Base-by-base conservation (phyloP, 164 flowering plant genomes). In the Paratinospora sagittata region DNA sequence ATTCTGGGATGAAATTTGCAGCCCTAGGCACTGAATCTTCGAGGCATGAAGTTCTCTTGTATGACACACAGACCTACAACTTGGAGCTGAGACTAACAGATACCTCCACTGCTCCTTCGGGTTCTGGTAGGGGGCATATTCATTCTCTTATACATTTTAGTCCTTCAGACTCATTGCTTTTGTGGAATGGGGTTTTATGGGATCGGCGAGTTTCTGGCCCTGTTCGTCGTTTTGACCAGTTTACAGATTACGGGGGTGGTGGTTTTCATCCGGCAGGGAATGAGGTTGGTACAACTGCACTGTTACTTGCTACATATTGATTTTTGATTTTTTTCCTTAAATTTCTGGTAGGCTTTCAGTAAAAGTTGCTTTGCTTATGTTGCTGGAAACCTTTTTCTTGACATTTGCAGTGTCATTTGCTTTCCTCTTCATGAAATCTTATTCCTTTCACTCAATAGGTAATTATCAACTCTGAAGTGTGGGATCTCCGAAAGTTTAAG, bases 251-350 rank as follows among this genome's bases (percentile, higher is more conserved):
- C 68, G 99, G 99, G 0, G 99, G 99, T 23, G 99, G 99, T 13
- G 98, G 98, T 58, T 96, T 93, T 80, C 99, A 93, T 84, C 99
- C 99, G 69, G 86, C 97, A 74, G 96, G 99, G 58, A 96, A 96
- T 82, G 99, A 96, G 99, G 99, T 93, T 84, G 37, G 81, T 14
- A 13, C 39, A 66, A 64, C 41, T 7, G 47, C 4, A 27, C n/a
- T 13, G 13, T 8, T 30, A 63, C 43, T 39, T 7, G 43, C 43
- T 39, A 39, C 7, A 39, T n/a, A n/a, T n/a, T 43, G 47, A 12
- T 6, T 43, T 43, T 43, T 43, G 12, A 9, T 43, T 43, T 43
- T 8, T 55, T 47, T n/a, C 61, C 21, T 19, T 0, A 55, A 13
- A n/a, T 55, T n/a, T 21, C 21, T 55, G 24, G 24, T 55, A 16